Evolutionary conservation across 2,329 filamentous ascomycete genomes (phyloP).

Genomic region (Aphanoascus verrucosus): DNA sequence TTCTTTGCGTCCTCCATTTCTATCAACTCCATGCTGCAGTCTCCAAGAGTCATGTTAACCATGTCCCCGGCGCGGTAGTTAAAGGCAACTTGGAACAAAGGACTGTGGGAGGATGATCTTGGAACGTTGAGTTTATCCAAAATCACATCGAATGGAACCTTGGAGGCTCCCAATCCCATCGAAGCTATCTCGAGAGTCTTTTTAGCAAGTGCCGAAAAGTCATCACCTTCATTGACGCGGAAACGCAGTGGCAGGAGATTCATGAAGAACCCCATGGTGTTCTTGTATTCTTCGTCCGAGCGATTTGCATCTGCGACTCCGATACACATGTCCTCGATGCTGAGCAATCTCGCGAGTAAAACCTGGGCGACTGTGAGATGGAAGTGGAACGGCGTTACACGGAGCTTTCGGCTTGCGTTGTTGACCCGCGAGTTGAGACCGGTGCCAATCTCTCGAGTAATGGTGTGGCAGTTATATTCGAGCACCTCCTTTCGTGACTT

Average conservation of each 20-base stretch:
- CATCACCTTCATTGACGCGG: slow-evolving; percentile 15
- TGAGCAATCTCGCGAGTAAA: slow-evolving; percentile 28
- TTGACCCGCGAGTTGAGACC: slow-evolving; percentile 19
- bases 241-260: slow-evolving; percentile 42
- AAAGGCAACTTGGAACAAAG: slow-evolving; percentile 43
- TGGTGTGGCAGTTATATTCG: background rate
- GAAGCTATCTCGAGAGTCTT: slow-evolving; percentile 22
- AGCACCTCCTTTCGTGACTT: background rate
- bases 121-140: slow-evolving; percentile 35
- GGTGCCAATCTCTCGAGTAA: background rate
- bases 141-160: slow-evolving; percentile 42
- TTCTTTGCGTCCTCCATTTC: slow-evolving; percentile 16
- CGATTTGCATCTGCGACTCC: slow-evolving; percentile 41
- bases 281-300: slow-evolving; percentile 22
- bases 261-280: slow-evolving; percentile 39
- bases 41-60: slow-evolving; percentile 15
- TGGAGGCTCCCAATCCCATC: slow-evolving; percentile 33
- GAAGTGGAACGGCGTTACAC: slow-evolving; percentile 38
- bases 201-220: slow-evolving; percentile 26
- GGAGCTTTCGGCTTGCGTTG: slow-evolving; percentile 17
- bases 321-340: slow-evolving; percentile 35
- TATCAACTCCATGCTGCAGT: background rate
- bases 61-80: slow-evolving; percentile 35
- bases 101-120: slow-evolving; percentile 32
- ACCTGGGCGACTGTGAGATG: slow-evolving; percentile 35